Percentiles rank a stretch among this genome's conserved stretches.
phyloP scores from a whole-genome alignment of 371 early-diverging fungal genomes.

The Syncephalastrum racemosum region DNA sequence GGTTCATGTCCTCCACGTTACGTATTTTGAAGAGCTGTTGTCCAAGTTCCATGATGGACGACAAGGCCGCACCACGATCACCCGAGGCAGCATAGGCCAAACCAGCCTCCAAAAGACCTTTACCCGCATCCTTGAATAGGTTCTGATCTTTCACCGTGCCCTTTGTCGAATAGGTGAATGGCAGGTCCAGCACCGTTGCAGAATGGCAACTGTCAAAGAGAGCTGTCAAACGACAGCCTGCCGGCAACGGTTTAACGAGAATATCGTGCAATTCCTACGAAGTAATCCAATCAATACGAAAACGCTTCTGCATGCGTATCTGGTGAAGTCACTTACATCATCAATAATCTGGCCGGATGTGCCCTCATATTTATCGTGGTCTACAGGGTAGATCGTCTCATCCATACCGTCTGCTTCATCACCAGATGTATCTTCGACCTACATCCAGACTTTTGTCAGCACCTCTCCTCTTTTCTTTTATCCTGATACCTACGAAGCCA shows the following conservation, averaged over 20 bases:
- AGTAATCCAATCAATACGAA: background rate
- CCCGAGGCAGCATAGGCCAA: conserved; percentile 50
- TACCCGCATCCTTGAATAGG: conserved; percentile 49
- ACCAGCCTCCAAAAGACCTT: conserved; percentile 49
- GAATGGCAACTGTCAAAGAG: conserved; percentile 88
- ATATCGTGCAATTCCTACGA: conserved; percentile 65
- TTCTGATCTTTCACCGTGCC: conserved; percentile 63
- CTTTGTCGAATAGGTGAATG: conserved; percentile 75
- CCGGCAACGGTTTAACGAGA: conserved; percentile 81
- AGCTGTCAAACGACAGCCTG: conserved; percentile 75
- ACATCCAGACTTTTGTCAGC: conserved; percentile 2
- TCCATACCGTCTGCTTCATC: conserved; percentile 84
- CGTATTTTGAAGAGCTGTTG: conserved; percentile 42
- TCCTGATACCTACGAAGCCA: conserved; percentile 38
- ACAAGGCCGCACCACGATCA: conserved; percentile 39
- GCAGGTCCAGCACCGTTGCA: conserved; percentile 86
- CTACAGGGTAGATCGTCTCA: conserved; percentile 73
- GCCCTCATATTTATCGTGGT: conserved; percentile 56
- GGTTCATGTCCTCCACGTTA: conserved; percentile 32
- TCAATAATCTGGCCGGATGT: conserved; percentile 81
- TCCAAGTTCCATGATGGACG: conserved; percentile 49
- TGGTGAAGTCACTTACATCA: conserved; percentile 51
- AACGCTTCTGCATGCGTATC: background rate
- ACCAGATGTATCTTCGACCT: conserved; percentile 61
- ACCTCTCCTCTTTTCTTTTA: background rate